A percentile compares a stretch with the other conserved stretches of the same genome.
Conservation (phyloP, 176 grass and related monocot species). For the Carex cristatella region DNA sequence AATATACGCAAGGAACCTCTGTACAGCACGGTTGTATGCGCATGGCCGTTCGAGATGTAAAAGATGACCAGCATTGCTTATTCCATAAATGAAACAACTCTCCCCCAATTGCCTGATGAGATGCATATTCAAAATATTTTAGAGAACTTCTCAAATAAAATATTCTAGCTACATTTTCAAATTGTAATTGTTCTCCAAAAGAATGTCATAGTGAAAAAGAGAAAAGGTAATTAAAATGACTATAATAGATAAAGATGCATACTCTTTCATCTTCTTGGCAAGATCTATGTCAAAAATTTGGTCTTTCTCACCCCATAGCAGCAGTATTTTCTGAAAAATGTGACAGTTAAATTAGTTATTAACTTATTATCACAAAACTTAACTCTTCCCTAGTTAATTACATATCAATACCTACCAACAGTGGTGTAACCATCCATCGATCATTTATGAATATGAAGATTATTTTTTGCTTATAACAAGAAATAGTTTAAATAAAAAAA, state of each 20-base stretch:
- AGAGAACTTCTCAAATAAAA: not conserved
- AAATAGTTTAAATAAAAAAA: not conserved
- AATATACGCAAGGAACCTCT: constrained; percentile 54
- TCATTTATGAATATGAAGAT: not conserved
- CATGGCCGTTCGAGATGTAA: constrained; percentile 75
- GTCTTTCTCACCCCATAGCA: constrained; percentile 90
- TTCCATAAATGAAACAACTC: constrained; percentile 45
- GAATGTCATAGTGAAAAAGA: not conserved
- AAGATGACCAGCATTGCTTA: constrained; percentile 78
- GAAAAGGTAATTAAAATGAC: not conserved
- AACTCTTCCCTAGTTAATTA: not conserved
- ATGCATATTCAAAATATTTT: not conserved
- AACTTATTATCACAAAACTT: not conserved
- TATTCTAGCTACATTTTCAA: too few relatives aligned
- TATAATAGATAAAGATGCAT: constrained; percentile 10
- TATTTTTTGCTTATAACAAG: not conserved
- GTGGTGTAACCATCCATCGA: not conserved
- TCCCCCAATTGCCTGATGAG: constrained; percentile 74
- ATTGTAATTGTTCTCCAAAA: not conserved
- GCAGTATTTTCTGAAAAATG: constrained; percentile 80
- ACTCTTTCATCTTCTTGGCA: constrained; percentile 88
- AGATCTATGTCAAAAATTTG: constrained; percentile 71
- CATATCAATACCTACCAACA: not conserved
- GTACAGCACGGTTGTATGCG: constrained; percentile 64
- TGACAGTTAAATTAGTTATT: not conserved